These are phyloP conservation scores for Heimioporus retisporus DNA, from an alignment of 1,284 basidiomycete genomes.

Conservation along the genomic window DNA sequence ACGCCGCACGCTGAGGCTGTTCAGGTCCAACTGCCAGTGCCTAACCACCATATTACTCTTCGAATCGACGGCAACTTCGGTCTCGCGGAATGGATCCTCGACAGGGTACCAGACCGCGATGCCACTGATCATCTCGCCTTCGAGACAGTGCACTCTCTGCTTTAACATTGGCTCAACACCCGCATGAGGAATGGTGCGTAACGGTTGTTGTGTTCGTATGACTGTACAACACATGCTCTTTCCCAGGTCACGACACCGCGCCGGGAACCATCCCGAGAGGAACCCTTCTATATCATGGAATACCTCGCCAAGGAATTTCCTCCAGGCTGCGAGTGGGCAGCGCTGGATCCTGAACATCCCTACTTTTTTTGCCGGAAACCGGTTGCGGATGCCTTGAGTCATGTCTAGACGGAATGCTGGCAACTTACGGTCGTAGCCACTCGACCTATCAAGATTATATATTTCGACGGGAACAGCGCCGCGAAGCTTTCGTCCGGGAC, in stretches of 20 bases:
- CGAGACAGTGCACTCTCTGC: conserved; percentile 32
- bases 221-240: too few species aligned
- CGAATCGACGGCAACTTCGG: too few species aligned
- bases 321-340: conserved; percentile 47
- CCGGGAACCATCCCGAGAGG: too few species aligned
- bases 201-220: too few species aligned
- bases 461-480: conserved; percentile 48
- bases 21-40: too few species aligned
- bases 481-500: too few species aligned
- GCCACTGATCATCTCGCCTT: conserved; percentile 30
- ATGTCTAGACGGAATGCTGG: conserved; percentile 40
- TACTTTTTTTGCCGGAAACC: conserved; percentile 43
- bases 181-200: conserved; percentile 54
- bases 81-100: conserved; percentile 1
- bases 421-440: conserved; percentile 48
- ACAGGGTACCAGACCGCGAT: conserved; percentile 19
- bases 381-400: background rate
- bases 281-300: conserved; percentile 51
- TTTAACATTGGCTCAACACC: conserved; percentile 62
- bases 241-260: too few species aligned
- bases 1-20: too few species aligned
- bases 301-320: conserved; percentile 34
- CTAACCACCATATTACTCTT: too few species aligned
- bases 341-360: conserved; percentile 54
- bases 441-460: conserved; percentile 49